Evolutionary conservation across 2,329 filamentous ascomycete species (phyloP).

Genomic region (Colletotrichum liriopes): DNA sequence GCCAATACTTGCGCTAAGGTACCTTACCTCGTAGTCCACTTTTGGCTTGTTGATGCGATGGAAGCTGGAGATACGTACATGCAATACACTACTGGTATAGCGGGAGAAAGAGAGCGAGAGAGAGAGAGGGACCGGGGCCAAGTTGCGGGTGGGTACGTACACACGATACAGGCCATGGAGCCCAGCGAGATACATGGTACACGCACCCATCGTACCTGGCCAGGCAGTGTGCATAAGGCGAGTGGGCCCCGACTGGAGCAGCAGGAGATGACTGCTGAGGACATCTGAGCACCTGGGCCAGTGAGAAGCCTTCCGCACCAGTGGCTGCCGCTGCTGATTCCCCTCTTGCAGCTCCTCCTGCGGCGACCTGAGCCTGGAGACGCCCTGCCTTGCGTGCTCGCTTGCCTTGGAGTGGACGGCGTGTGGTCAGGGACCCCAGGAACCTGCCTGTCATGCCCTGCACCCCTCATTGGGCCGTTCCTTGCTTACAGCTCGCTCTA

Average conservation of each 20-base stretch:
- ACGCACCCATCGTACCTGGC: constrained; percentile 2
- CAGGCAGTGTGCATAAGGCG: neutral
- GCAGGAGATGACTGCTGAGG: constrained; percentile 43
- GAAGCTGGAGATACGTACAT: too few species aligned
- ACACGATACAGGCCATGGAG: neutral
- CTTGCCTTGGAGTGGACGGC: constrained; percentile 4
- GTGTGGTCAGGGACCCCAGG: constrained; percentile 20
- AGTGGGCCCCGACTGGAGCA: constrained; percentile 22
- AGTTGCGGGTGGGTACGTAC: neutral
- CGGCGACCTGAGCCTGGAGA: constrained; percentile 10
- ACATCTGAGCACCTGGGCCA: constrained; percentile 18
- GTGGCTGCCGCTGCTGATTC: constrained; percentile 3
- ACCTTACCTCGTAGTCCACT: constrained; percentile 4
- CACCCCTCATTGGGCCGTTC: constrained; percentile 15
- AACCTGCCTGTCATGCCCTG: constrained; percentile 32
- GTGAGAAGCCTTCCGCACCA: constrained; percentile 18
- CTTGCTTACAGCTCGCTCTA: constrained; percentile 3
- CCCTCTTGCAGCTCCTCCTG: neutral
- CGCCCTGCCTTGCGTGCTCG: constrained; percentile 15
- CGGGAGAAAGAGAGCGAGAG: too few species aligned
- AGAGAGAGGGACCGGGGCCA: neutral
- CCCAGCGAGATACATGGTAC: neutral
- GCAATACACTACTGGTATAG: too few species aligned
- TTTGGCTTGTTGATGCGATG: neutral
- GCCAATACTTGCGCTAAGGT: constrained; percentile 19